These are phyloP conservation scores for Sugiyamaella xylanicola DNA, from an alignment of 1,139 yeast species.

Conservation along the genomic window DNA sequence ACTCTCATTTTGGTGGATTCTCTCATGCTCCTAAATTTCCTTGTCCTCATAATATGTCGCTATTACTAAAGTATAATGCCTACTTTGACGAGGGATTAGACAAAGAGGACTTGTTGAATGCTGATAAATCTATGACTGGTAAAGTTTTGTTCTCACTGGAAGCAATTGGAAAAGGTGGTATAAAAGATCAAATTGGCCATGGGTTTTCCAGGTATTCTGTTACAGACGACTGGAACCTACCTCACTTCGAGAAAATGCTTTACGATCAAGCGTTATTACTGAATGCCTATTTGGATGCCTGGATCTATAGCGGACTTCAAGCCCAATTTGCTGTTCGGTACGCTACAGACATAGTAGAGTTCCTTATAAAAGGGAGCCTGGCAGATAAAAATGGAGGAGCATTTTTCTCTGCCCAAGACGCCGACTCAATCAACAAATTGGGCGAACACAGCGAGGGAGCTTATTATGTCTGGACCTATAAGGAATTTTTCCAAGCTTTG, in stretches of 20 bases:
- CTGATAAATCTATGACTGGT: conserved; percentile 14
- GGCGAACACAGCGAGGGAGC: conserved; percentile 42
- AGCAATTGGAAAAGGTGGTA: conserved; percentile 43
- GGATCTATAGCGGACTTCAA: conserved; percentile 26
- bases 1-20: conserved; percentile 41
- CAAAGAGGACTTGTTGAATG: not conserved
- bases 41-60: conserved; percentile 40
- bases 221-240: conserved; percentile 47
- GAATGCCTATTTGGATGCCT: conserved; percentile 41
- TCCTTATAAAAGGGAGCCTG: conserved; percentile 36
- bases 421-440: conserved; percentile 38
- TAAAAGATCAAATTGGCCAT: conserved; percentile 45
- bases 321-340: conserved; percentile 26
- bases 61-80: conserved; percentile 34
- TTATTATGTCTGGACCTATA: conserved; percentile 43
- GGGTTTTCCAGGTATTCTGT: conserved; percentile 46
- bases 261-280: conserved; percentile 45
- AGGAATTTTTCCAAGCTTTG: conserved; percentile 41
- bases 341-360: conserved; percentile 37
- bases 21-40: conserved; percentile 45
- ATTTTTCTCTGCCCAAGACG: conserved; percentile 43
- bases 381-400: conserved; percentile 33
- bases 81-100: conserved; percentile 15
- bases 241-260: conserved; percentile 47
- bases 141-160: conserved; percentile 34